A percentile compares a stretch with the other conserved stretches of the same genome.
phyloP scores from a whole-genome alignment of 2,329 filamentous ascomycete genomes.

The Magnaporthales sp. region DNA sequence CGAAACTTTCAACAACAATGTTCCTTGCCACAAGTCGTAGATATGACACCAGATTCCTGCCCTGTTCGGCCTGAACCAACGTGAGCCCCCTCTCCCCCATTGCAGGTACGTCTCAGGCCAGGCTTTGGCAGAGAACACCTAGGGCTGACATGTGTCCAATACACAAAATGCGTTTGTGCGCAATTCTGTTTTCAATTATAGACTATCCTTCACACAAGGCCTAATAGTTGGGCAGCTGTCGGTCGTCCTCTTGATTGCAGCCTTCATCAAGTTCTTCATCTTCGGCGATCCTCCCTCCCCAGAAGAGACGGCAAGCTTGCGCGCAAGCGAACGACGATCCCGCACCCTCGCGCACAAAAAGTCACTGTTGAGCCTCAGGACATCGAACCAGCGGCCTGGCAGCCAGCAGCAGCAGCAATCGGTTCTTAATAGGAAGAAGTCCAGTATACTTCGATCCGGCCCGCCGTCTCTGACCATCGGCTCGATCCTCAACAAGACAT shows the following conservation, averaged over 20 bases:
- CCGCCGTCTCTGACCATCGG: conserved; percentile 77
- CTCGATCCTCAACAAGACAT: conserved; percentile 91
- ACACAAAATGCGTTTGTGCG: neutral
- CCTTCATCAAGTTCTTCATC: conserved; percentile 99
- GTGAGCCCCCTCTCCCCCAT: conserved; percentile 25
- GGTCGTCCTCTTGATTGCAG: conserved; percentile 80
- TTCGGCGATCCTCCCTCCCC: conserved; percentile 87
- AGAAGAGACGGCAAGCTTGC: conserved; percentile 67
- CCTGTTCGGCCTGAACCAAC: conserved; percentile 34
- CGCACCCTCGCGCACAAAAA: conserved; percentile 69
- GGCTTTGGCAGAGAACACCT: neutral
- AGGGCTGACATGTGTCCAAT: neutral
- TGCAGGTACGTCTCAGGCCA: neutral
- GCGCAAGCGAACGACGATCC: conserved; percentile 65
- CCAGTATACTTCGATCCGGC: conserved; percentile 58
- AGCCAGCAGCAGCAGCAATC: conserved; percentile 23
- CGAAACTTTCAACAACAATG: neutral
- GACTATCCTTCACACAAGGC: conserved; percentile 86
- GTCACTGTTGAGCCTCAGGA: conserved; percentile 57
- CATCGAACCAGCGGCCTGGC: conserved; percentile 20
- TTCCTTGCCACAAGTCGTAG: conserved; percentile 3
- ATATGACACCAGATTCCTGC: conserved; percentile 33
- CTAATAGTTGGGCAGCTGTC: conserved; percentile 90
- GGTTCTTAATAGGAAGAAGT: conserved; percentile 54
- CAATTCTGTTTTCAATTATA: conserved; percentile 25